Base-by-base conservation (phyloP, 306 rosid species). In the Astragalus membranaceus region DNA sequence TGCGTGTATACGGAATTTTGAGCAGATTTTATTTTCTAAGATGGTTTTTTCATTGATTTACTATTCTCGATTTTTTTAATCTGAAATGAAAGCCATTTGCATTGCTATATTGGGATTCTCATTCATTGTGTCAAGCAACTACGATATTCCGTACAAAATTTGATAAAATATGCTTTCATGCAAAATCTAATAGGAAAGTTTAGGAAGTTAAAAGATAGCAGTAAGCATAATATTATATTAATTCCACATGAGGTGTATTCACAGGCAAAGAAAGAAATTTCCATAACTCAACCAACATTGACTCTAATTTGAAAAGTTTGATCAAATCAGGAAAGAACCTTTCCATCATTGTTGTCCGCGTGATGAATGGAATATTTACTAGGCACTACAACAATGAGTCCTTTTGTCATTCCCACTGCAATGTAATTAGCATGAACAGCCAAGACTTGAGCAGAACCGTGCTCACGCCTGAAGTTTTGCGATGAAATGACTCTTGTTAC, bases 361-460 rank as follows among this genome's bases (percentile, higher is more conserved):
- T 81, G 89, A 80, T 88, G 78, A 80, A 90, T 77, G 66, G 94
- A 88, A 80, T 88, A 91, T 83, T 84, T 94, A 81, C 96, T 86
- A 17, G 97, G 92, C 35, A 88, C 77, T 58, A 88, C 86, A 75
- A 85, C 58, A 46, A 87, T 82, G 73, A 80, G 87, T 50, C 99
- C 99, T 79, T 89, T 91, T 8, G 91, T 66, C 99, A 88, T 94
- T 71, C 97, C 99, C 46, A 91, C 86, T 3, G 96, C 99, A 75
- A 94, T 87, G 75, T 77, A 94, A 71, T 87, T 94, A 65, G 81
- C 70, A 74, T 94, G 96, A 71, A 87, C 96, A 10, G 89, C 95
- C 86, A 94, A 69, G 30, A 77, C 91, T 69, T 91, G 88, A n/a
- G 97, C 85, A 4, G 94, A 87, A 85, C 99, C 99, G 51, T 94